Conservation (phyloP, 2,329 filamentous ascomycete genomes). For the Achaetomium macrosporum region DNA sequence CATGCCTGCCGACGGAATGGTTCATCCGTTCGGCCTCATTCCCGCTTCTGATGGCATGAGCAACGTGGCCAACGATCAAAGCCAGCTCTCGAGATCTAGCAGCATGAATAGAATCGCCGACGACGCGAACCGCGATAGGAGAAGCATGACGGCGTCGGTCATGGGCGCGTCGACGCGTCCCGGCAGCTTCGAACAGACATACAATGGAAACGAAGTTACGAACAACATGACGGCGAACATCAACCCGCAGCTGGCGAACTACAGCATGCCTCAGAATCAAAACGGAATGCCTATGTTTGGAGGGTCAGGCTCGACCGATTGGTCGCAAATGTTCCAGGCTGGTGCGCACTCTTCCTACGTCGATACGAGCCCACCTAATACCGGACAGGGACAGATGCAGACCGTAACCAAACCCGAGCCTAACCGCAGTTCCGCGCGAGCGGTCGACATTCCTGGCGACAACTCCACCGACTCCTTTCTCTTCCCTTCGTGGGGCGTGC, state of each 20-base stretch:
- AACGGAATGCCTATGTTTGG: constrained; percentile 61
- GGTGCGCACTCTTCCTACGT: constrained; percentile 62
- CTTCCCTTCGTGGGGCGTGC: constrained; percentile 46
- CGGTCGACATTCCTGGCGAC: constrained; percentile 40
- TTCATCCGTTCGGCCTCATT: constrained; percentile 41
- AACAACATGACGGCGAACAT: constrained; percentile 57
- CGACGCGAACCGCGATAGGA: constrained; percentile 51
- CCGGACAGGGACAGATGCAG: constrained; percentile 54
- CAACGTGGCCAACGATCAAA: constrained; percentile 56
- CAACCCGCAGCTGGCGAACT: constrained; percentile 57
- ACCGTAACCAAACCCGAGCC: constrained; percentile 64
- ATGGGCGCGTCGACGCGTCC: constrained; percentile 42
- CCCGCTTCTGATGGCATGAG: constrained; percentile 51
- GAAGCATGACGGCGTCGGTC: constrained; percentile 49
- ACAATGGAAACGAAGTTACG: constrained; percentile 51
- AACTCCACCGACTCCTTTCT: constrained; percentile 40
- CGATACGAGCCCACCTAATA: constrained; percentile 58
- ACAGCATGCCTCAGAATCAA: constrained; percentile 57
- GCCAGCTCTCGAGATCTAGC: constrained; percentile 55
- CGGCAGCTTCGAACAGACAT: constrained; percentile 45
- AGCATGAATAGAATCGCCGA: constrained; percentile 52
- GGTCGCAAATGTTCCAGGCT: constrained; percentile 73
- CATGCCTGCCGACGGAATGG: constrained; percentile 51
- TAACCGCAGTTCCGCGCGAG: constrained; percentile 45
- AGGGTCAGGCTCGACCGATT: constrained; percentile 59